Evolutionary conservation across 805 yeast genomes (phyloP).

Genomic region (Grigorovia transvaalensis): DNA sequence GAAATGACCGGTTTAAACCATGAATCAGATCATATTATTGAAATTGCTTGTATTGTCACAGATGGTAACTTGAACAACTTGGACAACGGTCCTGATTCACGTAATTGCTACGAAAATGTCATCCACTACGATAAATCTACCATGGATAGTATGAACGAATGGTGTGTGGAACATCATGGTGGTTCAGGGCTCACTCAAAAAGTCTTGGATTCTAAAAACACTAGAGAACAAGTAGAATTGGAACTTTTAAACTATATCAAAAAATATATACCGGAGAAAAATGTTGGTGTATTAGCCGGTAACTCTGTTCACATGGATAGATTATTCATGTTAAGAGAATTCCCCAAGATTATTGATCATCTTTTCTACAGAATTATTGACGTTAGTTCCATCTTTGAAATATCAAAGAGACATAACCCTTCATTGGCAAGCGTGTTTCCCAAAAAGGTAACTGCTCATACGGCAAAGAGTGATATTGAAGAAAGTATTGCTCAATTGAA

Average conservation of each 20-base stretch:
- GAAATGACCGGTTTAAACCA: conserved; percentile 95
- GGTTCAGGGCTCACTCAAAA: conserved; percentile 65
- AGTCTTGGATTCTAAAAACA: conserved; percentile 45
- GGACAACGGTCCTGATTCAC: conserved; percentile 33
- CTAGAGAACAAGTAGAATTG: conserved; percentile 49
- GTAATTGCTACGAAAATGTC: conserved; percentile 69
- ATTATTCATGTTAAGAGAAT: conserved; percentile 69
- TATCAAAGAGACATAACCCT: conserved; percentile 70
- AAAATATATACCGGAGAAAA: conserved; percentile 39
- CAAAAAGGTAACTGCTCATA: conserved; percentile 65
- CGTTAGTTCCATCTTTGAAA: conserved; percentile 78
- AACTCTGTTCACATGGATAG: conserved; percentile 89
- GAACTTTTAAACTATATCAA: conserved; percentile 56
- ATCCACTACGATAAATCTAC: conserved; percentile 53
- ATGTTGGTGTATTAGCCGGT: conserved; percentile 74
- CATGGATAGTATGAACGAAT: conserved; percentile 69
- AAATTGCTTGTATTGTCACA: conserved; percentile 83
- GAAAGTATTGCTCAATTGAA: conserved; percentile 79
- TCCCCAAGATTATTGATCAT: conserved; percentile 60
- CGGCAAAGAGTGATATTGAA: conserved; percentile 79
- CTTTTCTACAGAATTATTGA: conserved; percentile 76
- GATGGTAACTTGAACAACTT: conserved; percentile 67
- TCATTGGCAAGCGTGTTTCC: conserved; percentile 42
- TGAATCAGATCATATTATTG: conserved; percentile 75
- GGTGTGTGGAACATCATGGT: conserved; percentile 84